A percentile compares a stretch with the other conserved stretches of the same genome.
These are phyloP conservation scores for Camelina laxa DNA, from an alignment of 345 rosid genomes.

Conservation along the genomic window DNA sequence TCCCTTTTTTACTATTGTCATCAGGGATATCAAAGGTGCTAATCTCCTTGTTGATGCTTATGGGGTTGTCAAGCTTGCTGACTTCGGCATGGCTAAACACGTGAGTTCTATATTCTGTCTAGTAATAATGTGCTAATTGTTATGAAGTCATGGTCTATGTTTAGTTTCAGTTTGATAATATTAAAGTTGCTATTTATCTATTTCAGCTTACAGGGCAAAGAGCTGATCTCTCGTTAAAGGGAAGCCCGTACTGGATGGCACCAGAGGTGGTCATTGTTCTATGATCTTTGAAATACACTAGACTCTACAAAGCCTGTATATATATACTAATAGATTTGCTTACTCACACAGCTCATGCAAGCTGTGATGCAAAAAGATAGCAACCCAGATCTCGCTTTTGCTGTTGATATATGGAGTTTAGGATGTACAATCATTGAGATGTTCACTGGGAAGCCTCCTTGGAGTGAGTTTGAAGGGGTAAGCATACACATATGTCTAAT, in stretches of 20 bases:
- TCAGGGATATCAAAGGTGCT: slow-evolving; percentile 97
- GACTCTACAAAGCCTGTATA: background rate
- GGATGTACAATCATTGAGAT: slow-evolving; percentile 97
- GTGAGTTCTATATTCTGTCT: slow-evolving; percentile 54
- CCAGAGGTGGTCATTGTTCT: slow-evolving; percentile 73
- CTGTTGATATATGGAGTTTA: slow-evolving; percentile 98
- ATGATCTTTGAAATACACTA: background rate
- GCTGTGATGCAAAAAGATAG: slow-evolving; percentile 85
- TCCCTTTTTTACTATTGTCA: slow-evolving; percentile 24
- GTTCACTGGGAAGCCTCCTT: slow-evolving; percentile 97
- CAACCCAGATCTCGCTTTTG: slow-evolving; percentile 81
- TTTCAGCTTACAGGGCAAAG: slow-evolving; percentile 85
- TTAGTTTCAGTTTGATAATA: slow-evolving; percentile 17
- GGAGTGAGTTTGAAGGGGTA: slow-evolving; percentile 98
- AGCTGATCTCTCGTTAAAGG: slow-evolving; percentile 88
- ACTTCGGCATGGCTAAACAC: slow-evolving; percentile 98
- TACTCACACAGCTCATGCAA: slow-evolving; percentile 74
- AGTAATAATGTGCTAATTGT: background rate
- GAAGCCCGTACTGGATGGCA: slow-evolving; percentile 99
- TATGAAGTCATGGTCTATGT: background rate
- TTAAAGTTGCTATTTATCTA: slow-evolving; percentile 20
- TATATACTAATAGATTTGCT: slow-evolving; percentile 31
- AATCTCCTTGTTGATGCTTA: slow-evolving; percentile 95
- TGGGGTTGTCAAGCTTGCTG: slow-evolving; percentile 96
- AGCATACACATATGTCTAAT: slow-evolving; percentile 34